Evolutionary conservation across 768 basidiomycete genomes (phyloP).

Genomic region (Crassisporium funariophilum): DNA sequence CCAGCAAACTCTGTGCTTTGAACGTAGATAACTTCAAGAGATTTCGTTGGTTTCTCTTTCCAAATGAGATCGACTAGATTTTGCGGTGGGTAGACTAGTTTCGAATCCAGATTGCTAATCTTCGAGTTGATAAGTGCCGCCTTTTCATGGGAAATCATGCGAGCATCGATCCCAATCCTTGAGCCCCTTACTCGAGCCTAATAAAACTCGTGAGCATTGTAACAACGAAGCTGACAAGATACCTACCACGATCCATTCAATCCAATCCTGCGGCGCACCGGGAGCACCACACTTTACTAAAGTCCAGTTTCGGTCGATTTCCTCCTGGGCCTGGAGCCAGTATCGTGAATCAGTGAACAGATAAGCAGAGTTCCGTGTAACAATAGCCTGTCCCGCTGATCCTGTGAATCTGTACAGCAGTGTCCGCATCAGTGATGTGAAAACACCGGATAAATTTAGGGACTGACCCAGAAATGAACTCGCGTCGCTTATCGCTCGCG

Average conservation of each 20-base stretch:
- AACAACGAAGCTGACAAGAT: background rate
- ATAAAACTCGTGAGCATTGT: background rate
- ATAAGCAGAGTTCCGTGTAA: constrained; percentile 69
- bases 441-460: background rate
- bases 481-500: constrained; percentile 70
- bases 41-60: constrained; percentile 74
- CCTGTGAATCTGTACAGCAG: constrained; percentile 27
- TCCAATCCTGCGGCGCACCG: constrained; percentile 69
- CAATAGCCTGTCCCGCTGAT: constrained; percentile 69
- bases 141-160: constrained; percentile 77
- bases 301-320: constrained; percentile 76
- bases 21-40: constrained; percentile 62
- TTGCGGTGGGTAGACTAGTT: constrained; percentile 77
- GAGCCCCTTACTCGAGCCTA: constrained; percentile 43
- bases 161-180: constrained; percentile 81
- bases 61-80: constrained; percentile 85
- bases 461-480: constrained; percentile 75
- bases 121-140: constrained; percentile 61
- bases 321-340: constrained; percentile 74
- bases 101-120: constrained; percentile 55
- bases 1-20: constrained; percentile 76
- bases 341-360: constrained; percentile 82
- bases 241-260: constrained; percentile 73
- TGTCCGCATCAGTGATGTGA: constrained; percentile 7
- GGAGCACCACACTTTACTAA: constrained; percentile 57